Percentiles rank a stretch among this genome's conserved stretches.
phyloP scores from a whole-genome alignment of 2,329 filamentous ascomycete genomes.

The Tolypocladium album region DNA sequence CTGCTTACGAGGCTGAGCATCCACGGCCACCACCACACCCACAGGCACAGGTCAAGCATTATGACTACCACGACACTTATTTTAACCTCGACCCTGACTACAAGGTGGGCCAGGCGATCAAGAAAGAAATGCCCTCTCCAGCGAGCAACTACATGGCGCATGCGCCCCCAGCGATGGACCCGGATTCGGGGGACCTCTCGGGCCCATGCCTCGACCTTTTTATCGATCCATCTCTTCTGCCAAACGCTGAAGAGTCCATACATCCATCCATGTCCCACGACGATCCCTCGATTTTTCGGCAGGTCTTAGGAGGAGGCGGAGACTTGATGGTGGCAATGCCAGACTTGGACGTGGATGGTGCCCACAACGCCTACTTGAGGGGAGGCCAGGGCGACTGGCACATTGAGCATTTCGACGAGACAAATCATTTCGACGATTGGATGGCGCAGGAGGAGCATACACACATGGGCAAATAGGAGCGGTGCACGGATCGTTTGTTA shows the following conservation, averaged over 20 bases:
- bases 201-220: not conserved
- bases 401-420: constrained; percentile 20
- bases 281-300: not conserved
- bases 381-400: constrained; percentile 23
- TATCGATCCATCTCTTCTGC: constrained; percentile 7
- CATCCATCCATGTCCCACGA: not conserved
- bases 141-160: not conserved
- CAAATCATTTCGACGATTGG: constrained; percentile 20
- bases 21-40: not conserved
- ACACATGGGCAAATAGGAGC: not conserved
- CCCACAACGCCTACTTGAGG: constrained; percentile 18
- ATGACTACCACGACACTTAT: not conserved
- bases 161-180: not conserved
- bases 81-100: not conserved
- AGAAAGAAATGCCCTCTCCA: not conserved
- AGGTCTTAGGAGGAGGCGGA: not conserved
- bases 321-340: constrained; percentile 3
- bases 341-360: constrained; percentile 4
- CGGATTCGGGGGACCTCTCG: not conserved
- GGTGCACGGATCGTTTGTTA: not conserved
- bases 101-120: not conserved
- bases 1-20: not conserved
- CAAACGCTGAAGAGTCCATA: not conserved
- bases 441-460: constrained; percentile 9
- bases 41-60: not conserved